Evolutionary conservation across 768 basidiomycete species (phyloP), one percentile per base, ranked within the genome.

Genomic region (Russula earlei): DNA sequence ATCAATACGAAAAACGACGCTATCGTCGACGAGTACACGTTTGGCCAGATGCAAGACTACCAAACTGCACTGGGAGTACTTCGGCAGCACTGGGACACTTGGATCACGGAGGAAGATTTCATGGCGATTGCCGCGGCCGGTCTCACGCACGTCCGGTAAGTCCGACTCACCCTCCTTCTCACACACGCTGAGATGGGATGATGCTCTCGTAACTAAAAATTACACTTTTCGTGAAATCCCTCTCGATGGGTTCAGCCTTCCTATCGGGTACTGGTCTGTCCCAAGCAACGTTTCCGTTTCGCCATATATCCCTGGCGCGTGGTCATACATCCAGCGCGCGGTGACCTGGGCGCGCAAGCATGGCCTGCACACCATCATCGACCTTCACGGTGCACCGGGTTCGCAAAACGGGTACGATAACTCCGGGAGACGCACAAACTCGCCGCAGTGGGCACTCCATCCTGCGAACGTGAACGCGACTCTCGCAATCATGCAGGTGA

Each of bases 221-320:
- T 19, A 33, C 31, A 27, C 43, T 19, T 40, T 8, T 1, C 14
- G 3, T 49, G 9, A 14, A 17, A n/a, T 34, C 29, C 14, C 24
- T 33, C 38, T 49, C n/a, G 34, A 52, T 37, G 31, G 17, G 5
- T 34, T 34, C 55, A 85, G 85, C 29, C 83, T 88, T 63, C 85
- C 85, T 5, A 57, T 86, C 6, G 85, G 84, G 9, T 88, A 82
- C 66, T 88, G 85, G 85, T 83, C 84, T n/a, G 77, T 87, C n/a
- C 85, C 85, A 0, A 83, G 81, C 6, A 73, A 75, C 47, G 74
- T 75, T 3, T 77, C 75, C 17, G 71, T 74, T 14, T 65, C 70
- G 2, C 84, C 84, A 0, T 85, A 80, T 65, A 72, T 76, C 44
- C 66, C 80, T 0, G 85, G 85, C 9, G 84, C 84, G 29, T 86